A percentile compares a stretch with the other conserved stretches of the same genome.
These are phyloP conservation scores for Cymbopogon flexuosus DNA, from an alignment of 202 grass and related monocot genomes.

Conservation along the genomic window DNA sequence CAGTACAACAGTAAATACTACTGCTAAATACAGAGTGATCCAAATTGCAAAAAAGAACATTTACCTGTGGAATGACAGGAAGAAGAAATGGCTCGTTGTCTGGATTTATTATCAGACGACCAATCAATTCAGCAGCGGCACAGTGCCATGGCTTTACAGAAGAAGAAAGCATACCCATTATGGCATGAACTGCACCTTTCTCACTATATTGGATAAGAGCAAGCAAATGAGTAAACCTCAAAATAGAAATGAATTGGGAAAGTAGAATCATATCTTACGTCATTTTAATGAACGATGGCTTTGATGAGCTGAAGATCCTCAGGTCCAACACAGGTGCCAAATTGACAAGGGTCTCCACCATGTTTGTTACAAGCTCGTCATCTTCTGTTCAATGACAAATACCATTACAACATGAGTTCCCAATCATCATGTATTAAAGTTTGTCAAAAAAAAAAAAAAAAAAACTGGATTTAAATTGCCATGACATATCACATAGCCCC, in stretches of 20 bases:
- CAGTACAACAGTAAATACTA: background rate
- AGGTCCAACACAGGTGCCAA: conserved; percentile 93
- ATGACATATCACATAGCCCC: background rate
- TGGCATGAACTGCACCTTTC: conserved; percentile 83
- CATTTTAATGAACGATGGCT: conserved; percentile 87
- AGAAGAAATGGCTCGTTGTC: conserved; percentile 94
- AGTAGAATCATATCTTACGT: conserved; percentile 50
- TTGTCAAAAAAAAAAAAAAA: background rate
- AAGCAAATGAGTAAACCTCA: conserved; percentile 2
- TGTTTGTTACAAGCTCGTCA: conserved; percentile 96
- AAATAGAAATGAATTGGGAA: conserved; percentile 1
- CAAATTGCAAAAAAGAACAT: background rate
- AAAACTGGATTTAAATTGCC: background rate
- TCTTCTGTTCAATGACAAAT: conserved; percentile 70
- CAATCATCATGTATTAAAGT: conserved; percentile 1
- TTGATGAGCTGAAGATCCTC: conserved; percentile 90
- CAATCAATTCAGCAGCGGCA: conserved; percentile 94
- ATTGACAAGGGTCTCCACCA: conserved; percentile 95
- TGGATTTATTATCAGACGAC: conserved; percentile 93
- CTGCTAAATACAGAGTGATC: background rate
- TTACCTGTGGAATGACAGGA: conserved; percentile 65
- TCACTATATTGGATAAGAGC: conserved; percentile 48
- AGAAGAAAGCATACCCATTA: conserved; percentile 93
- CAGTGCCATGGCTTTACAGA: conserved; percentile 90
- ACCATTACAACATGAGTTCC: conserved; percentile 26